Percentiles rank a stretch among this genome's conserved stretches.
These are phyloP conservation scores for Sclerotinia borealis DNA, from an alignment of 2,329 filamentous ascomycete species.

Conservation along the genomic window DNA sequence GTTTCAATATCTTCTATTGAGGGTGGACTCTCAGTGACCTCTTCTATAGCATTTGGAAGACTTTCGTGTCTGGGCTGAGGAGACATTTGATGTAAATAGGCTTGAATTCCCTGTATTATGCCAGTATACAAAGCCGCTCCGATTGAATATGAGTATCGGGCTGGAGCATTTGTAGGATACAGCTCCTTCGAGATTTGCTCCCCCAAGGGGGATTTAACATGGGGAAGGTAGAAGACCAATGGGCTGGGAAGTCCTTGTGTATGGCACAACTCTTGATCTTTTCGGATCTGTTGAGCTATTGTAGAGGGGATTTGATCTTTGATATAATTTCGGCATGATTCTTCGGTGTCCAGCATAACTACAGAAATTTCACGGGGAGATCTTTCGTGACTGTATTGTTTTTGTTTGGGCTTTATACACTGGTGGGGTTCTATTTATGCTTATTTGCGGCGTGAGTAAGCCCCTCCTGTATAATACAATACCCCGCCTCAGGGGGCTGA, in stretches of 20 bases:
- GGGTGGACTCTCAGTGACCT: neutral
- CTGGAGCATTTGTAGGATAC: conserved; percentile 13
- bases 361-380: neutral
- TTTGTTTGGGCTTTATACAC: neutral
- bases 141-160: neutral
- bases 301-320: conserved; percentile 4
- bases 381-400: neutral
- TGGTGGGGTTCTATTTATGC: neutral
- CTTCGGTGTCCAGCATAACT: neutral
- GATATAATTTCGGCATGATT: conserved; percentile 10
- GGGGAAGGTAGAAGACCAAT: conserved; percentile 15
- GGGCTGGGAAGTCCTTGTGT: conserved; percentile 14
- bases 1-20: conserved; percentile 4
- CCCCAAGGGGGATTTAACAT: neutral
- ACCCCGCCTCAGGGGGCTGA: neutral
- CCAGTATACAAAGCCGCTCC: neutral
- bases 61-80: conserved; percentile 1
- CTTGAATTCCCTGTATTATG: conserved; percentile 16
- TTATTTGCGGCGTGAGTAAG: neutral
- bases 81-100: conserved; percentile 14
- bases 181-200: conserved; percentile 12
- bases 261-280: conserved; percentile 15
- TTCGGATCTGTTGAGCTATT: conserved; percentile 16
- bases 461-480: too few species aligned
- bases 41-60: conserved; percentile 9